Evolutionary conservation across 768 basidiomycete species (phyloP), one percentile per base, ranked within the genome.

Genomic region (Mycena latifolia): DNA sequence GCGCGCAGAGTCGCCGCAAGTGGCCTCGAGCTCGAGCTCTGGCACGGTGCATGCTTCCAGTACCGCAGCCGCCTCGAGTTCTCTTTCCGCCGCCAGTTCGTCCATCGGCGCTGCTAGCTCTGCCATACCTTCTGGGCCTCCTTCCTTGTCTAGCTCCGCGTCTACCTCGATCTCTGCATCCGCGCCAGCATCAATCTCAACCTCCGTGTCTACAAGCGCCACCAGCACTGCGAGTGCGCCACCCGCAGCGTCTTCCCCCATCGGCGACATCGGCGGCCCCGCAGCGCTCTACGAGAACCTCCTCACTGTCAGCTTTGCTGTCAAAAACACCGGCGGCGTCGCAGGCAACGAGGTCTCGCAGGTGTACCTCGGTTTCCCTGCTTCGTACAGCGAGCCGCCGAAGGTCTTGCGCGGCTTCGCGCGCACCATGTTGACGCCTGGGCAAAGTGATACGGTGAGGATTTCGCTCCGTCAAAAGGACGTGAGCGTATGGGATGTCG

Each of bases 271-370:
- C 58, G 61, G 50, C 3, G 39, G 54, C 20, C 66, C 63, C 15
- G 25, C 67, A 46, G 55, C 70, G 55, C 72, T 80, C 35, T 77
- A 80, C 66, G 70, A 72, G 46, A 54, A 66, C 20, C 72, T 74
- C n/a, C 64, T 76, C 43, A 70, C 67, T 15, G 76, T 81, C 22
- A 73, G 74, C 25, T 81, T 82, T 67, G 71, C 73, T 14, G 64
- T 83, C 14, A 71, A 66, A 7, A 84, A 83, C 75, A 79, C 74
- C 12, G 82, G 82, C 17, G 28, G 43, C 15, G 33, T 77, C 20
- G 72, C 74, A 9, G 80, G 79, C 1, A 41, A 45, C 37, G 59
- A 72, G 50, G 68, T 72, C 55, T 63, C 74, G 22, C 76, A 77
- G 69, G 52, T 76, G 10, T 77, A 77, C 68, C 61, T 77, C 55